Percentiles rank a stretch among this genome's conserved stretches.
Evolutionary conservation across 2,329 filamentous ascomycete species (phyloP).

Genomic region (Thelonectria rubi): DNA sequence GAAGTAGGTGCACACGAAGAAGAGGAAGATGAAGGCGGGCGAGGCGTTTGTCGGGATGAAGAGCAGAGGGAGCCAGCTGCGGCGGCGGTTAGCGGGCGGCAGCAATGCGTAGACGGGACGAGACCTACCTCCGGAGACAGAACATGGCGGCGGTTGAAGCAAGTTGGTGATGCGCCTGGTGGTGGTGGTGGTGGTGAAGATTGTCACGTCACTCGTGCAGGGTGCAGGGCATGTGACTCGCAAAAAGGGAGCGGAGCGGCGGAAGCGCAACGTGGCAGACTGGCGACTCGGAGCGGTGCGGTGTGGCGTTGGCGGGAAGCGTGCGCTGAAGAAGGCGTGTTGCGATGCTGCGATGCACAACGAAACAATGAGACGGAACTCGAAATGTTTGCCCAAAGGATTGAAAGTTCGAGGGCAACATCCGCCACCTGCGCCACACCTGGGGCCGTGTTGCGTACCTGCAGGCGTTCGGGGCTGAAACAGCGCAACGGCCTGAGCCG

Average conservation of each 20-base stretch:
- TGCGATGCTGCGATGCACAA: neutral
- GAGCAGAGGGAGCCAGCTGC: slow-evolving; percentile 84
- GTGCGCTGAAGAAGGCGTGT: neutral
- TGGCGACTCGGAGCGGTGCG: neutral
- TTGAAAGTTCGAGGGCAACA: neutral
- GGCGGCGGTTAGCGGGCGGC: slow-evolving; percentile 19
- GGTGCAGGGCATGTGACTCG: slow-evolving; percentile 19
- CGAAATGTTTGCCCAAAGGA: neutral
- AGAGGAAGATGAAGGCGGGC: slow-evolving; percentile 85
- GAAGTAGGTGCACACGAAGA: slow-evolving; percentile 93
- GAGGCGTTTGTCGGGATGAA: slow-evolving; percentile 89
- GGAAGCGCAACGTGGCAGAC: neutral
- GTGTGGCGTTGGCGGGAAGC: too few species aligned
- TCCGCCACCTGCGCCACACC: neutral
- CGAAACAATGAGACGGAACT: too few species aligned
- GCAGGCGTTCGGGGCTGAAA: neutral
- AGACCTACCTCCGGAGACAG: slow-evolving; percentile 68
- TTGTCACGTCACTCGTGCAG: slow-evolving; percentile 24
- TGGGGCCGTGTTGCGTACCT: neutral
- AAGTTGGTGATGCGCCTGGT: slow-evolving; percentile 25
- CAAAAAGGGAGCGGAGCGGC: neutral
- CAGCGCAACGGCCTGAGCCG: neutral
- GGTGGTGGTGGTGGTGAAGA: slow-evolving; percentile 14
- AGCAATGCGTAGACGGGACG: neutral
- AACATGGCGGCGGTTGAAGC: slow-evolving; percentile 58